phyloP scores from a whole-genome alignment of 2,329 filamentous ascomycete species.

The Aspergillus sp. region DNA sequence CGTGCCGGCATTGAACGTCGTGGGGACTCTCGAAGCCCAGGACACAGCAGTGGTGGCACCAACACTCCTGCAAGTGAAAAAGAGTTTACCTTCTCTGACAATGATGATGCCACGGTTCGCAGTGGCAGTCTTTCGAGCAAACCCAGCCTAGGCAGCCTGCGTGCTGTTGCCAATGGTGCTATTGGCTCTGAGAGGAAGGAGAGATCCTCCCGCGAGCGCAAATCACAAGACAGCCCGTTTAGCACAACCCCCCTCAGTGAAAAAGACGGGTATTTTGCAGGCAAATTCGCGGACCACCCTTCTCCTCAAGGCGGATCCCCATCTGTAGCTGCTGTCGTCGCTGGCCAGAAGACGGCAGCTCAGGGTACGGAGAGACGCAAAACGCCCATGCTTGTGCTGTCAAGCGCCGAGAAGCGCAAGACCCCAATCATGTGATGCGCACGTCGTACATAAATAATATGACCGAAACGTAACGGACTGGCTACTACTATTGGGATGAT shows the following conservation, averaged over 20 bases:
- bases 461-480: constrained; percentile 33
- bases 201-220: constrained; percentile 58
- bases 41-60: constrained; percentile 65
- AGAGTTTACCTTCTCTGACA: constrained; percentile 66
- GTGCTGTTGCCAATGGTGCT: constrained; percentile 75
- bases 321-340: constrained; percentile 42
- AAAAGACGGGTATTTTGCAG: constrained; percentile 54
- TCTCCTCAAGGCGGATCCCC: constrained; percentile 32
- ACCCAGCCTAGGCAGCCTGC: constrained; percentile 70
- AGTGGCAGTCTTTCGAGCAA: constrained; percentile 80
- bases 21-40: constrained; percentile 66
- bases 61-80: constrained; percentile 89
- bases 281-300: constrained; percentile 51
- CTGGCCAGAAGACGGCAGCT: constrained; percentile 56
- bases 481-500: constrained; percentile 27
- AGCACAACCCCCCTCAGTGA: constrained; percentile 65
- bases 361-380: constrained; percentile 67
- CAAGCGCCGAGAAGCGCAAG: constrained; percentile 88
- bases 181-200: constrained; percentile 86
- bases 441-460: constrained; percentile 33
- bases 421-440: constrained; percentile 59
- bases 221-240: constrained; percentile 53
- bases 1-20: constrained; percentile 86
- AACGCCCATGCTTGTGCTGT: constrained; percentile 82
- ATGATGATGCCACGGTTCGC: constrained; percentile 73